phyloP scores from a whole-genome alignment of 768 basidiomycete genomes.

The Serendipita sp. region DNA sequence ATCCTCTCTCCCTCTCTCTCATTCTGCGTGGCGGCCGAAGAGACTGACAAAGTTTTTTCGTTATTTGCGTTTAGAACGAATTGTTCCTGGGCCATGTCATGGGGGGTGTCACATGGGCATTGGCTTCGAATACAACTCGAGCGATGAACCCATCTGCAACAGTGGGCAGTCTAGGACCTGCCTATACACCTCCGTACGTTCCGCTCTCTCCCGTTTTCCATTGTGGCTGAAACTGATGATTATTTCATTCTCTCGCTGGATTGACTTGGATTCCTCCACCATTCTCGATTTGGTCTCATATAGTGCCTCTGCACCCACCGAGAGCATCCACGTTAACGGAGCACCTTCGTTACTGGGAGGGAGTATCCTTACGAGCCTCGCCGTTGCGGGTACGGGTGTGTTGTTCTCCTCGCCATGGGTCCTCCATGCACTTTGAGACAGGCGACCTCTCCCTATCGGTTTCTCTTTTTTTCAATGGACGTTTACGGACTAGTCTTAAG shows the following conservation, averaged over 20 bases:
- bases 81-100: constrained; percentile 58
- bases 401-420: background rate
- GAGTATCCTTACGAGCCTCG: background rate
- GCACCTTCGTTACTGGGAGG: background rate
- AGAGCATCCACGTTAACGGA: background rate
- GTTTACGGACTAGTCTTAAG: too few relatives aligned
- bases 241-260: background rate
- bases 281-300: too few relatives aligned
- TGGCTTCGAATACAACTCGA: constrained; percentile 54
- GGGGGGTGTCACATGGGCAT: constrained; percentile 57
- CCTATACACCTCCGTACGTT: background rate
- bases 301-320: background rate
- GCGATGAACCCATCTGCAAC: constrained; percentile 43
- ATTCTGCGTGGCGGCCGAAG: too few relatives aligned
- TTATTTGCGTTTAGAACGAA: too few relatives aligned
- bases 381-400: background rate
- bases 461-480: too few relatives aligned
- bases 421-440: background rate
- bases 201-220: background rate
- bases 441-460: too few relatives aligned
- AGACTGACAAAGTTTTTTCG: too few relatives aligned
- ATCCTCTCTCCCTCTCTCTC: too few relatives aligned
- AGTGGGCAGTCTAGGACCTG: constrained; percentile 33
- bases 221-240: background rate
- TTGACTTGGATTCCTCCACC: background rate